Conservation (phyloP, 768 basidiomycete species). For the Coprinopsis marcescibilis region DNA sequence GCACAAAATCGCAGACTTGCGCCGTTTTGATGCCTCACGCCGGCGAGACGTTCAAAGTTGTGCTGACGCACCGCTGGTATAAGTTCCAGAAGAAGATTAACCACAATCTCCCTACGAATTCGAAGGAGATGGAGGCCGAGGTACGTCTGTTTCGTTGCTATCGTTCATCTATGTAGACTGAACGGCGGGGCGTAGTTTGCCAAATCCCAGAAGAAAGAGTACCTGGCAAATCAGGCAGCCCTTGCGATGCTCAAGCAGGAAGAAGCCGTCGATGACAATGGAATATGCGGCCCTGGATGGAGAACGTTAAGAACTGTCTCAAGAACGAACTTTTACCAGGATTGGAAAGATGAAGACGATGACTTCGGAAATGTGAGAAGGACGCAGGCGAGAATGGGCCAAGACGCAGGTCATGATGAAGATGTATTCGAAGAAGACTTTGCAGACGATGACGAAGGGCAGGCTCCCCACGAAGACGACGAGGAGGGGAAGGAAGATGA, state of each 20-base stretch:
- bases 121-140: slow-evolving; percentile 66
- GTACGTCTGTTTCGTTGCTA: too few species aligned
- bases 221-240: slow-evolving; percentile 64
- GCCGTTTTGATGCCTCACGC: slow-evolving; percentile 83
- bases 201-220: slow-evolving; percentile 70
- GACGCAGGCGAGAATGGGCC: slow-evolving; percentile 56
- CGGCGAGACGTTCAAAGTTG: slow-evolving; percentile 80
- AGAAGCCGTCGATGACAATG: slow-evolving; percentile 49
- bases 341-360: slow-evolving; percentile 66
- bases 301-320: slow-evolving; percentile 63
- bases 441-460: slow-evolving; percentile 86
- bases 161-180: too few species aligned
- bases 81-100: slow-evolving; percentile 85
- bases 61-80: slow-evolving; percentile 86
- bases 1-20: slow-evolving; percentile 60
- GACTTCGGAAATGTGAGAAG: slow-evolving; percentile 45
- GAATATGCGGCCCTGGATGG: slow-evolving; percentile 68
- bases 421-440: slow-evolving; percentile 79
- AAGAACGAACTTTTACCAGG: slow-evolving; percentile 51
- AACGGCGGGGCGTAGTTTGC: too few species aligned
- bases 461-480: slow-evolving; percentile 50
- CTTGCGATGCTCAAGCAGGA: slow-evolving; percentile 67
- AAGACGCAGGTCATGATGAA: slow-evolving; percentile 79
- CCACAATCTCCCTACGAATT: slow-evolving; percentile 60
- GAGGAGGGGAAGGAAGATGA: slow-evolving; percentile 77